Percentiles rank a stretch among this genome's conserved stretches.
These are phyloP conservation scores for Penicillium hordei DNA, from an alignment of 2,329 filamentous ascomycete genomes.

Conservation along the genomic window DNA sequence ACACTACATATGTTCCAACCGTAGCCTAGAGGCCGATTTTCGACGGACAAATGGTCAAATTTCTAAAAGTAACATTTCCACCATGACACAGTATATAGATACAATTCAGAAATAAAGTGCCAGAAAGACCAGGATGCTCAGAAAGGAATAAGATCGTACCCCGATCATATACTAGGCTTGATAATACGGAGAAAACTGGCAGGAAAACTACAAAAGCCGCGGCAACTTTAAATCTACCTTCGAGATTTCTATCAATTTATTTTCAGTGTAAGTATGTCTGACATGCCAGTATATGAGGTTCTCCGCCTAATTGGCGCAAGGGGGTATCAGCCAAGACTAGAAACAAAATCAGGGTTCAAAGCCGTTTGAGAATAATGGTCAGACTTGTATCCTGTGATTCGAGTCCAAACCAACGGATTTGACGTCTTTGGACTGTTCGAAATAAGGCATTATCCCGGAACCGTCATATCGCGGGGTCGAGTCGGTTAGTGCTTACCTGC, in stretches of 20 bases:
- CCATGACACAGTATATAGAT: neutral
- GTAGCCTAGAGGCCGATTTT: neutral
- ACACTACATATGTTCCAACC: neutral
- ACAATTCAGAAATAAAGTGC: too few relatives aligned
- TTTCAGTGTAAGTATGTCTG: neutral
- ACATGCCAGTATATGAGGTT: neutral
- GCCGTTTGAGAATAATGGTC: neutral
- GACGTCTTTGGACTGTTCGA: neutral
- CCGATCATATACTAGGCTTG: neutral
- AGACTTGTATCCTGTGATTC: neutral
- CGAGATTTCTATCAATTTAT: too few relatives aligned
- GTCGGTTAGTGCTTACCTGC: conserved; percentile 4
- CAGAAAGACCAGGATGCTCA: neutral
- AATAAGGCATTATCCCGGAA: neutral
- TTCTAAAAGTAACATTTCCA: neutral
- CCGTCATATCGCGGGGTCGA: conserved; percentile 1
- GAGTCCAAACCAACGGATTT: neutral
- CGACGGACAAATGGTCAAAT: neutral
- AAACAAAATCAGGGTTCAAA: neutral
- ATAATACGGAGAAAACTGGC: neutral
- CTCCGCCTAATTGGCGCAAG: neutral
- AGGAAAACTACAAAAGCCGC: neutral
- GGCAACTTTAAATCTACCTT: neutral
- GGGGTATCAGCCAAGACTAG: neutral
- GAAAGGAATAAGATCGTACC: neutral